Evolutionary conservation across 495 filamentous ascomycete species (phyloP).

Genomic region (Hypoxylon perforatum): DNA sequence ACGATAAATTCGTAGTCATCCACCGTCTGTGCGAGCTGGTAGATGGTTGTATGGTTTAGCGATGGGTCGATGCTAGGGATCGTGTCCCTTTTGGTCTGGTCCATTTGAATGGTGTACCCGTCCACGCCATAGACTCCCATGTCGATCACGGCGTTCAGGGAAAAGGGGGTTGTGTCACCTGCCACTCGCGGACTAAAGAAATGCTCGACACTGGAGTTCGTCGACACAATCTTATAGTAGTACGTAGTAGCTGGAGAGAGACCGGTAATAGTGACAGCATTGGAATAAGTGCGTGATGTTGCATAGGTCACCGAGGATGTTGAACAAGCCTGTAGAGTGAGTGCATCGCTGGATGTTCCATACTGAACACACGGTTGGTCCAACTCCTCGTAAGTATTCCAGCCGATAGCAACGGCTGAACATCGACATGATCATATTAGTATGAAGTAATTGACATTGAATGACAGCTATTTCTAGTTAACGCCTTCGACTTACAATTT

Average conservation of each 20-base stretch:
- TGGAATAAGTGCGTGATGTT: slow-evolving; percentile 53
- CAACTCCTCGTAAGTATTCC: slow-evolving; percentile 58
- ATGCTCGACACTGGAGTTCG: slow-evolving; percentile 65
- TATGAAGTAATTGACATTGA: not conserved
- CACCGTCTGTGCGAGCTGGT: slow-evolving; percentile 63
- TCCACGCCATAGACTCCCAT: slow-evolving; percentile 64
- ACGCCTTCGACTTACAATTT: slow-evolving; percentile 54
- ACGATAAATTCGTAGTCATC: slow-evolving; percentile 70
- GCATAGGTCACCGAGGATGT: slow-evolving; percentile 52
- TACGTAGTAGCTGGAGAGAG: slow-evolving; percentile 55
- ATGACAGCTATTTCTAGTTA: not conserved
- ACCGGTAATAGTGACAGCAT: slow-evolving; percentile 50
- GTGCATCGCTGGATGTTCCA: slow-evolving; percentile 47
- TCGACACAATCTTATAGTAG: slow-evolving; percentile 65
- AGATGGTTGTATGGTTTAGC: slow-evolving; percentile 72
- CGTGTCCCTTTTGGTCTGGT: slow-evolving; percentile 62
- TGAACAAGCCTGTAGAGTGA: slow-evolving; percentile 50
- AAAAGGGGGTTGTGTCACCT: slow-evolving; percentile 55
- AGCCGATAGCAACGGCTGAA: slow-evolving; percentile 67
- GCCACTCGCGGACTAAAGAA: slow-evolving; percentile 65
- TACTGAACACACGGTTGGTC: slow-evolving; percentile 57
- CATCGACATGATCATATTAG: slow-evolving; percentile 14
- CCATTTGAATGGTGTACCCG: slow-evolving; percentile 63
- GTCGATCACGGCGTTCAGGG: slow-evolving; percentile 57
- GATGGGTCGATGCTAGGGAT: slow-evolving; percentile 64